These are phyloP conservation scores for Colletotrichum caudatum DNA, from an alignment of 2,329 filamentous ascomycete genomes.

Conservation along the genomic window DNA sequence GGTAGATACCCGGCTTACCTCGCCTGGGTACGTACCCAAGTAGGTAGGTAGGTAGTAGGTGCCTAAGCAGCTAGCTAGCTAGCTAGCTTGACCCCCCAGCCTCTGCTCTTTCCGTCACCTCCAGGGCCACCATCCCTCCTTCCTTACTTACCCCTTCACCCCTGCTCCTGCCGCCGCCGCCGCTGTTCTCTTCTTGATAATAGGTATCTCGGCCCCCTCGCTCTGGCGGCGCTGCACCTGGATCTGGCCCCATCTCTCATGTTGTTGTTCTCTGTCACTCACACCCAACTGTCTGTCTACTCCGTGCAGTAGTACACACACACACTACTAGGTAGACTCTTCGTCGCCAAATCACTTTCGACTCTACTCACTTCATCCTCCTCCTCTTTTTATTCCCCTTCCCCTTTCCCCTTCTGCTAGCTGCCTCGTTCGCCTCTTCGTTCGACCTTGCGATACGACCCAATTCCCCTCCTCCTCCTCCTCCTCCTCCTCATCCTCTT, in stretches of 20 bases:
- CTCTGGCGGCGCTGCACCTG: not conserved
- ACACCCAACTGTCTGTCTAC: not conserved
- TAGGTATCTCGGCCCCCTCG: too few species aligned
- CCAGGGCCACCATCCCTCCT: too few species aligned
- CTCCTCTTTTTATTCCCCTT: not conserved
- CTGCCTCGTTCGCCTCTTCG: not conserved
- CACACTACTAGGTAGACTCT: not conserved
- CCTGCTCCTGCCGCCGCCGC: too few species aligned
- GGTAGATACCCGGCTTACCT: too few species aligned
- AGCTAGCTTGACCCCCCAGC: too few species aligned
- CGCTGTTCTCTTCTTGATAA: too few species aligned
- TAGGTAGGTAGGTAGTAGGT: too few species aligned
- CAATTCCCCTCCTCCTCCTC: slow-evolving; percentile 3
- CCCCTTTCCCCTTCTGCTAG: not conserved
- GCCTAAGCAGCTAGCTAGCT: too few species aligned
- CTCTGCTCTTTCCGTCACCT: too few species aligned
- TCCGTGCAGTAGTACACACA: too few species aligned
- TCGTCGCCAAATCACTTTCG: not conserved
- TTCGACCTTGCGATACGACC: slow-evolving; percentile 20
- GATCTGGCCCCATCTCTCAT: slow-evolving; percentile 3
- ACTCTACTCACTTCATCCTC: not conserved
- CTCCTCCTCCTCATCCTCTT: slow-evolving; percentile 6
- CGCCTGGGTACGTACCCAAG: too few species aligned
- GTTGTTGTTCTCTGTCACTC: not conserved
- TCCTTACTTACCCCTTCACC: too few species aligned